Evolutionary conservation across 805 yeast species (phyloP).

Genomic region (Yamadazyma scolyti): DNA sequence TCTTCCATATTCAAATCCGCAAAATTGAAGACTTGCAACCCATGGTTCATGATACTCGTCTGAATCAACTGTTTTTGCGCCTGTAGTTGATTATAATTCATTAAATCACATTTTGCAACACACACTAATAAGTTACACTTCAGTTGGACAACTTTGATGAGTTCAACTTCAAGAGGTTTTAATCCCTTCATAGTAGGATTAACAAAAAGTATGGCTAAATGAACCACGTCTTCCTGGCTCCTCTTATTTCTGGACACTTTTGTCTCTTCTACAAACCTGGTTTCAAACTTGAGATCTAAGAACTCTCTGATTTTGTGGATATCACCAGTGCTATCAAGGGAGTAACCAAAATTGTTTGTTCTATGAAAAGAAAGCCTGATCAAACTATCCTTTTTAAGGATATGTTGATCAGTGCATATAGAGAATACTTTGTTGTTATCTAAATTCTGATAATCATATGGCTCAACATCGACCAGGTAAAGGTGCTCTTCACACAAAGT

Average conservation of each 20-base stretch:
- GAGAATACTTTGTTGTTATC: background rate
- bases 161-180: constrained; percentile 8
- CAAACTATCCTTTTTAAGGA: constrained; percentile 18
- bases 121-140: constrained; percentile 11
- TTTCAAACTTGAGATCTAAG: constrained; percentile 7
- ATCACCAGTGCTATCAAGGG: constrained; percentile 16
- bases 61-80: constrained; percentile 6
- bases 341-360: constrained; percentile 23
- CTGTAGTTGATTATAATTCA: constrained; percentile 5
- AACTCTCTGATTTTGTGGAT: constrained; percentile 8
- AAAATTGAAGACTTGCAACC: constrained; percentile 8
- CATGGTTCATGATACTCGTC: background rate
- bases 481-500: constrained; percentile 54
- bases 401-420: constrained; percentile 2
- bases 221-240: constrained; percentile 8
- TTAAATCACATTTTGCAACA: constrained; percentile 9
- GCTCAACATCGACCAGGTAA: constrained; percentile 5
- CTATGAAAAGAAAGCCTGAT: constrained; percentile 17
- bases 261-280: constrained; percentile 9
- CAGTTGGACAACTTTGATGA: constrained; percentile 7
- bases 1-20: constrained; percentile 3
- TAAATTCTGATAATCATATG: background rate
- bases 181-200: constrained; percentile 9
- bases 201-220: constrained; percentile 9
- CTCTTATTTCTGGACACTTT: constrained; percentile 6